Conservation (phyloP, 306 rosid genomes). For the Sphenostylis stenocarpa region DNA sequence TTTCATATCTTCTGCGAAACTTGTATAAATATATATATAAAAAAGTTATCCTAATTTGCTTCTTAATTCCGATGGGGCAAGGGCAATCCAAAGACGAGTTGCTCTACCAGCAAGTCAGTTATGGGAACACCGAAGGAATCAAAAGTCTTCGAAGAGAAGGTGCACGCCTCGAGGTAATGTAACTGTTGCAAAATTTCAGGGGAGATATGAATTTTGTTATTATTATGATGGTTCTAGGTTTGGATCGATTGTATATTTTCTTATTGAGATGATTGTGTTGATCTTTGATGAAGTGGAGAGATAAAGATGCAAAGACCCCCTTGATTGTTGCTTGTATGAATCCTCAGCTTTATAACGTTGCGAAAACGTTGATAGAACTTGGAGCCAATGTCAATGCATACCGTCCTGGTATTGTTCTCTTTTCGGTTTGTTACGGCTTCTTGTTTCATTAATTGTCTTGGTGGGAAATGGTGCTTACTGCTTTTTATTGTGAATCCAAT, state of each 20-base stretch:
- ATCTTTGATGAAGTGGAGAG: slow-evolving; percentile 63
- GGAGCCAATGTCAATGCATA: slow-evolving; percentile 91
- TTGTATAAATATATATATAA: background rate
- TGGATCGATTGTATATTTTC: slow-evolving; percentile 30
- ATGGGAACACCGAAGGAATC: slow-evolving; percentile 75
- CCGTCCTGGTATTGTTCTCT: slow-evolving; percentile 67
- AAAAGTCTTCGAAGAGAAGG: slow-evolving; percentile 78
- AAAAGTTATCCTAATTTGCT: background rate
- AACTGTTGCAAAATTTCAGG: background rate
- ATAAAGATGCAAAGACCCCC: slow-evolving; percentile 79
- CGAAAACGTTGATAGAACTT: slow-evolving; percentile 78
- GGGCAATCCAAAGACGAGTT: slow-evolving; percentile 77
- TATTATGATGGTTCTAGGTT: slow-evolving; percentile 20
- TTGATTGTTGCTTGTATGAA: slow-evolving; percentile 88
- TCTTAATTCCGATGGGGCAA: slow-evolving; percentile 68
- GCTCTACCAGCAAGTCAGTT: slow-evolving; percentile 80
- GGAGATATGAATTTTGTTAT: background rate
- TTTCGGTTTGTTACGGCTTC: background rate
- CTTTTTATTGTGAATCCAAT: slow-evolving; percentile 13
- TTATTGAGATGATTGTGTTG: slow-evolving; percentile 27
- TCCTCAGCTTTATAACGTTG: slow-evolving; percentile 62
- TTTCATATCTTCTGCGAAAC: slow-evolving; percentile 10
- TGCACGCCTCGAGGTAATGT: slow-evolving; percentile 82
- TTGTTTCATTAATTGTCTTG: background rate
- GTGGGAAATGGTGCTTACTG: slow-evolving; percentile 1